Percentiles rank a stretch among this genome's conserved stretches.
Evolutionary conservation across 306 rosid genomes (phyloP).

Genomic region (Vigna mungo): DNA sequence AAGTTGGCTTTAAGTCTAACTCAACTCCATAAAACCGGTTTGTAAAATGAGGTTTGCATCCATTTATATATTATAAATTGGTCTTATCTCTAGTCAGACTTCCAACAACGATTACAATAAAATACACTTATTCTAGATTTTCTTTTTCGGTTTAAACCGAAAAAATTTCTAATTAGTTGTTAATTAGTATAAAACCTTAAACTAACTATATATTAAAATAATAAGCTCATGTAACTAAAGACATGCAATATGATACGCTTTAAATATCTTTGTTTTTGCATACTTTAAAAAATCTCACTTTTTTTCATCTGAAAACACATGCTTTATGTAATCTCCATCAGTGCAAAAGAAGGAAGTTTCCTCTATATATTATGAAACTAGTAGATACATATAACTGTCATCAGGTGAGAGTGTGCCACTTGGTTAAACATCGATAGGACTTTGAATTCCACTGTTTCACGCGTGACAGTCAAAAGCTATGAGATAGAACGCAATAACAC

Average conservation of each 20-base stretch:
- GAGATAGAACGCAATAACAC: constrained; percentile 78
- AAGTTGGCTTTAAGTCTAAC: too few relatives aligned
- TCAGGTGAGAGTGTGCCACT: constrained; percentile 53
- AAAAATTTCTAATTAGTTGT: not conserved
- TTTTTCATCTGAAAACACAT: constrained; percentile 8
- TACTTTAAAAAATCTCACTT: not conserved
- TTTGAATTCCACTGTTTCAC: constrained; percentile 52
- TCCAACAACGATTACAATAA: too few relatives aligned
- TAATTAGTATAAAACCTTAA: not conserved
- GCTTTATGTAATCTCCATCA: constrained; percentile 25
- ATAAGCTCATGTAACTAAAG: not conserved
- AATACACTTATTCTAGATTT: too few relatives aligned
- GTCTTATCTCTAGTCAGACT: too few relatives aligned
- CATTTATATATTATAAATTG: too few relatives aligned
- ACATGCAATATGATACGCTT: not conserved
- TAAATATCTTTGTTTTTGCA: not conserved
- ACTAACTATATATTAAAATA: not conserved
- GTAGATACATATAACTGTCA: constrained; percentile 59
- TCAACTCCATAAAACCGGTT: rapidly evolving
- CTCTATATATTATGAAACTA: constrained; percentile 22
- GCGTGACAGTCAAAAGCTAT: constrained; percentile 75
- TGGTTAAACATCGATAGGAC: constrained; percentile 36
- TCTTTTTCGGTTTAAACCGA: too few relatives aligned
- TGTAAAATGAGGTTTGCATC: rapidly evolving
- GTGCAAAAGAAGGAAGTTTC: constrained; percentile 2